Percentiles rank a stretch among this genome's conserved stretches.
Evolutionary conservation across 2,329 filamentous ascomycete species (phyloP).

Genomic region (Nakataea oryzae): DNA sequence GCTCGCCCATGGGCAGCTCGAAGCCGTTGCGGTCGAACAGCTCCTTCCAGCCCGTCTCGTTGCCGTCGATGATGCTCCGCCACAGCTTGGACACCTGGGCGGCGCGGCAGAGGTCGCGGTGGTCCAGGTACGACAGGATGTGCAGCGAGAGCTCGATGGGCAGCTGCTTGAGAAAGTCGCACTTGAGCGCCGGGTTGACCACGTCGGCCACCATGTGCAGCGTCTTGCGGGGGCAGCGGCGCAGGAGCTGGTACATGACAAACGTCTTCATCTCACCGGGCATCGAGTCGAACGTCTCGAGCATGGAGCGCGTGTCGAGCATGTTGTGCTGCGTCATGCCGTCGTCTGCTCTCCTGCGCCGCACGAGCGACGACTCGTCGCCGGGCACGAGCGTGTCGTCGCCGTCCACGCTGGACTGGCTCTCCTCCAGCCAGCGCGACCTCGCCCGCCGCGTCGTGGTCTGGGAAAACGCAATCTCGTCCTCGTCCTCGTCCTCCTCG

Average conservation of each 20-base stretch:
- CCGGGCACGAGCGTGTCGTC: slow-evolving; percentile 10
- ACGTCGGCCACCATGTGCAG: slow-evolving; percentile 81
- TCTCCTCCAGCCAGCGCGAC: slow-evolving; percentile 25
- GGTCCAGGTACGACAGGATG: slow-evolving; percentile 77
- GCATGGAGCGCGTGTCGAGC: slow-evolving; percentile 73
- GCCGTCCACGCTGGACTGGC: slow-evolving; percentile 27
- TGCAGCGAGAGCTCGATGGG: slow-evolving; percentile 82
- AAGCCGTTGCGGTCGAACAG: slow-evolving; percentile 81
- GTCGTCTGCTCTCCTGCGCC: neutral
- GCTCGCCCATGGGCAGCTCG: slow-evolving; percentile 65
- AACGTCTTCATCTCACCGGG: slow-evolving; percentile 88
- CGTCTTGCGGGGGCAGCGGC: slow-evolving; percentile 77
- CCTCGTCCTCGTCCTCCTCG: slow-evolving; percentile 32
- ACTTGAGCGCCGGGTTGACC: slow-evolving; percentile 89
- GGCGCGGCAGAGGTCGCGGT: slow-evolving; percentile 76
- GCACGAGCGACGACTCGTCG: neutral
- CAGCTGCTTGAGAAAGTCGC: slow-evolving; percentile 78
- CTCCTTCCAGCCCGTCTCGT: slow-evolving; percentile 94
- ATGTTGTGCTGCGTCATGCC: slow-evolving; percentile 32
- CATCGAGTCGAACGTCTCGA: slow-evolving; percentile 86
- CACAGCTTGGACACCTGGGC: slow-evolving; percentile 92
- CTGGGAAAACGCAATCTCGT: slow-evolving; percentile 23
- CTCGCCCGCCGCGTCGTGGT: slow-evolving; percentile 20
- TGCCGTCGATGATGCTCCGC: slow-evolving; percentile 81
- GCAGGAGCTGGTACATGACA: slow-evolving; percentile 91